phyloP scores from a whole-genome alignment of 1,284 basidiomycete species.

The Tilletia horrida region DNA sequence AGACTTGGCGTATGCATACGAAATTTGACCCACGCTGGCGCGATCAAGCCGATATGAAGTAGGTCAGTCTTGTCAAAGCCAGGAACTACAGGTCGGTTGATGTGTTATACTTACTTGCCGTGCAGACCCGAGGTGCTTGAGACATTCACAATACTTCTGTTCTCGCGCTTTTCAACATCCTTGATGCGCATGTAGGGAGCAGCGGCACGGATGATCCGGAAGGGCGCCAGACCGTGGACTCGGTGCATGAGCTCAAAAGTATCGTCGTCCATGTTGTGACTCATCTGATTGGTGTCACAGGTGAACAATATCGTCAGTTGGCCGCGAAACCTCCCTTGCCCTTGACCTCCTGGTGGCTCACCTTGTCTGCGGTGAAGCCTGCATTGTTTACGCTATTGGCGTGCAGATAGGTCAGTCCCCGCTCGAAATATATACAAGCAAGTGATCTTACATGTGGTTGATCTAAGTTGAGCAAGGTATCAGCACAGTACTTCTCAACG shows the following conservation, averaged over 20 bases:
- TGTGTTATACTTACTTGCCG: conserved; percentile 29
- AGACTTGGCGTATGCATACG: conserved; percentile 61
- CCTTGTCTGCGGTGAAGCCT: conserved; percentile 76
- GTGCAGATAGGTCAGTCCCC: background rate
- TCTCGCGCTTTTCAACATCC: conserved; percentile 61
- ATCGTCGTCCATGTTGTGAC: conserved; percentile 79
- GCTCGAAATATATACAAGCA: background rate
- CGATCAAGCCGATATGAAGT: too few species aligned
- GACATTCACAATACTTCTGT: conserved; percentile 61
- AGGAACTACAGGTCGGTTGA: background rate
- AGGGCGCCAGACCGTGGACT: conserved; percentile 60
- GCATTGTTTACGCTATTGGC: conserved; percentile 72
- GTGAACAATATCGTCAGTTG: too few species aligned
- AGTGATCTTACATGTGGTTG: conserved; percentile 60
- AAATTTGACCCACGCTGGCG: conserved; percentile 68
- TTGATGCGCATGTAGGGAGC: conserved; percentile 80
- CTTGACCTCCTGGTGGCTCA: too few species aligned
- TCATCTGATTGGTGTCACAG: conserved; percentile 66
- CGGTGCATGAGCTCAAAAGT: conserved; percentile 76
- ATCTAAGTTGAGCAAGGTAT: conserved; percentile 62
- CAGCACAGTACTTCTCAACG: background rate
- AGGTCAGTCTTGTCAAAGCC: too few species aligned
- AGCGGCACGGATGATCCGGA: conserved; percentile 76
- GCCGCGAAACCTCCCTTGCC: too few species aligned
- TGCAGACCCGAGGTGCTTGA: conserved; percentile 41